Base-by-base conservation (phyloP, 2,329 filamentous ascomycete species). In the Talaromyces sp. region DNA sequence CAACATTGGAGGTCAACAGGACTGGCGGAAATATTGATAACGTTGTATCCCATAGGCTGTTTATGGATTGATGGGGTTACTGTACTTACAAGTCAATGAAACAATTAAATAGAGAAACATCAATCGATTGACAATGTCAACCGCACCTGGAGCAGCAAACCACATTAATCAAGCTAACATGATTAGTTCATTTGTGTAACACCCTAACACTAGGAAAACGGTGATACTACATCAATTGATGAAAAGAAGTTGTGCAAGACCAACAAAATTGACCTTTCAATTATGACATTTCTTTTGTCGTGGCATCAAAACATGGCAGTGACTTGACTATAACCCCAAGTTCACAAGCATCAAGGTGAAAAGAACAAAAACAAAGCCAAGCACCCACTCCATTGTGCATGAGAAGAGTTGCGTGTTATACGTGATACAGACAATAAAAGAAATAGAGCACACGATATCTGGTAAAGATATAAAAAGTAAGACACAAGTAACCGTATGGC, bases 341-440 rank as follows among this genome's bases (percentile, higher is more conserved):
- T 52, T 29, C 49, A 46, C 19, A 52, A 29, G 17, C 46, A 50
- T 50, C 46, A 50, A 50, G 19, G 6, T 29, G 26, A 31, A 57
- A 53, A 43, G 50, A 49, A 38, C 54, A 43, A 46, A 62, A 19
- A 56, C 24, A 60, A 51, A 35, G 49, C 29, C 41, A 57, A 52
- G 49, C 46, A 49, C 24, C 43, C 26, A 57, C 55, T 57, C 55
- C 55, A 21, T 57, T 51, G 27, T 52, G 49, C 67, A 68, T 71
- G 70, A 75, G 72, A 72, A 74, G 69, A 75, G 71, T 75, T 73
- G 49, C 49, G 49, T 52, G 49, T 52, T 75, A 75, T 73, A 75
- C 70, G 71, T 66, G 70, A 69, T 67, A 70, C 67, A 68, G 67
- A 65, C 66, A 69, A 66, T 68, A 60, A 69, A 65, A 66, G 31